These are phyloP conservation scores for Pleurotus pulmonarius DNA, from an alignment of 768 basidiomycete genomes.

Conservation along the genomic window DNA sequence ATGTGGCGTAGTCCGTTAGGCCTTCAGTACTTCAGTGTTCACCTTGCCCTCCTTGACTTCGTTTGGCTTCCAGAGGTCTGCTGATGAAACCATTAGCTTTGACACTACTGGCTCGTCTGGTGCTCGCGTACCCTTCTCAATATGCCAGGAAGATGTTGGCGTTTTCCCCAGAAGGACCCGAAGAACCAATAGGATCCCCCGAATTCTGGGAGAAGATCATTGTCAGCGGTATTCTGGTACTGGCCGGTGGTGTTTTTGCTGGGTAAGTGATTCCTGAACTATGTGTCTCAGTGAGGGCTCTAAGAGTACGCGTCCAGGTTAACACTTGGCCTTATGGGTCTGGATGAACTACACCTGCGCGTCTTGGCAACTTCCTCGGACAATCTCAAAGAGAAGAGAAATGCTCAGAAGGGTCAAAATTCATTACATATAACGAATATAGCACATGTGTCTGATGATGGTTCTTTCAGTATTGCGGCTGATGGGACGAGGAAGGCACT, in stretches of 20 bases:
- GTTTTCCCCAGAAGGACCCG: background rate
- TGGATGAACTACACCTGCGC: slow-evolving; percentile 87
- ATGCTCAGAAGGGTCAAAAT: slow-evolving; percentile 62
- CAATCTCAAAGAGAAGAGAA: slow-evolving; percentile 58
- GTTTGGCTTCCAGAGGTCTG: too few species aligned
- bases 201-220: slow-evolving; percentile 75
- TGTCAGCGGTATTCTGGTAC: slow-evolving; percentile 65
- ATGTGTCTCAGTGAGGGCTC: background rate
- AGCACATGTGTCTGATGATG: background rate
- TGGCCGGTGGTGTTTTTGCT: slow-evolving; percentile 89
- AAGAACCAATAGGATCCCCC: slow-evolving; percentile 37
- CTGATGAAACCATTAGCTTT: too few species aligned
- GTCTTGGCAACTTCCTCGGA: slow-evolving; percentile 83
- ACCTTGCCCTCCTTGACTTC: too few species aligned
- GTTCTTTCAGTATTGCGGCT: slow-evolving; percentile 42
- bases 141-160: too few species aligned
- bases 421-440: background rate
- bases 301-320: slow-evolving; percentile 40
- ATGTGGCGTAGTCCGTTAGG: too few species aligned
- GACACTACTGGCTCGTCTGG: too few species aligned
- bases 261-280: slow-evolving; percentile 49
- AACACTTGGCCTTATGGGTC: slow-evolving; percentile 90
- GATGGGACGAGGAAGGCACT: slow-evolving; percentile 72
- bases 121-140: too few species aligned
- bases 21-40: too few species aligned